Percentiles rank a stretch among this genome's conserved stretches.
Evolutionary conservation across 805 yeast genomes (phyloP).

Genomic region (Metschnikowia similis): DNA sequence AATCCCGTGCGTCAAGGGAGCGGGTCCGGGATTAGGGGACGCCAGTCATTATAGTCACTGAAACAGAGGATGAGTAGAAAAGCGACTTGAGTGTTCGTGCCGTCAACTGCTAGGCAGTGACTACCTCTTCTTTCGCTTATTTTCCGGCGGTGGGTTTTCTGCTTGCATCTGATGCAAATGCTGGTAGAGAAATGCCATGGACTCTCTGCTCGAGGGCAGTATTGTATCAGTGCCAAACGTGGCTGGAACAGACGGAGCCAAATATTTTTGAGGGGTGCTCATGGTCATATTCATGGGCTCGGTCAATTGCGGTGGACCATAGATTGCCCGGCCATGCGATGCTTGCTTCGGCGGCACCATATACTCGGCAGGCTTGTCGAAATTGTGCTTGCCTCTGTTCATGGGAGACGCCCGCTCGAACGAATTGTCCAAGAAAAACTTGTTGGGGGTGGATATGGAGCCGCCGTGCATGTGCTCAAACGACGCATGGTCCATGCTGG

Average conservation of each 20-base stretch:
- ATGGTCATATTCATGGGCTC: conserved; percentile 29
- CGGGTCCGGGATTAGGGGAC: too few species aligned
- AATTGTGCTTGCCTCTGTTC: neutral
- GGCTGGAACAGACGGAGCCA: neutral
- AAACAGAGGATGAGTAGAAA: too few species aligned
- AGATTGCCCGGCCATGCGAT: neutral
- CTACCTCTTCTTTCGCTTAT: conserved; percentile 2
- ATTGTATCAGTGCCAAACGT: conserved; percentile 4
- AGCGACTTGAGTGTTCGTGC: too few species aligned
- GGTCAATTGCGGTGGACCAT: conserved; percentile 7
- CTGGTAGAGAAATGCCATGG: conserved; percentile 10
- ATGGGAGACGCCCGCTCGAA: conserved; percentile 38
- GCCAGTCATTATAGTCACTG: too few species aligned
- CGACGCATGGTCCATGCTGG: conserved; percentile 37
- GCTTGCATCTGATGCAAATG: conserved; percentile 11
- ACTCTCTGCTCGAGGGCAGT: conserved; percentile 13
- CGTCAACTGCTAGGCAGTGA: neutral
- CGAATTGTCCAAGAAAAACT: conserved; percentile 35
- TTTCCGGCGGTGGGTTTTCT: neutral
- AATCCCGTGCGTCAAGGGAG: too few species aligned
- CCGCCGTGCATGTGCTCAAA: conserved; percentile 35
- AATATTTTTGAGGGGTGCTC: conserved; percentile 40
- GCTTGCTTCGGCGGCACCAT: conserved; percentile 31
- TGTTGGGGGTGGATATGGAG: conserved; percentile 37
- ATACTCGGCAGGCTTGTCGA: conserved; percentile 6